Evolutionary conservation across 306 rosid species (phyloP).

Genomic region (Castanospermum australe): DNA sequence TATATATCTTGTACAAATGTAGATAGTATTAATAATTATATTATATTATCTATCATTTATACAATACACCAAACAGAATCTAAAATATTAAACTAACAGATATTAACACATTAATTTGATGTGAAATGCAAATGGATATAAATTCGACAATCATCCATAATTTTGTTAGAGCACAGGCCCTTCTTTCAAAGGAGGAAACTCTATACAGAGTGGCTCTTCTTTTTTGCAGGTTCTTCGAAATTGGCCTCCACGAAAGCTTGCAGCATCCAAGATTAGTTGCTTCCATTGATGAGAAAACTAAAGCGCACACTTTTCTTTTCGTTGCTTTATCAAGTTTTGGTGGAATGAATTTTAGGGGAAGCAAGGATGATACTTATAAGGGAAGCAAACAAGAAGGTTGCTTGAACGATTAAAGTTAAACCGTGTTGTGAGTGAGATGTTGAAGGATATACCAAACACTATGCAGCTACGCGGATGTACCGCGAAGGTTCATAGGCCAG

Average conservation of each 20-base stretch:
- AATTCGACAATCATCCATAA: no score
- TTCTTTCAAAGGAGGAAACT: no score
- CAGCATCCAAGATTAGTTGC: neutral
- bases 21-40: no score
- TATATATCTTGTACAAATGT: no score
- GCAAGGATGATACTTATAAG: neutral
- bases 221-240: neutral
- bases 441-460: neutral
- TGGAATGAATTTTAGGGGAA: neutral
- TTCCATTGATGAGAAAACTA: slow-evolving; percentile 15
- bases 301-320: neutral
- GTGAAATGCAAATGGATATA: no score
- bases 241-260: neutral
- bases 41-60: no score
- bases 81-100: no score
- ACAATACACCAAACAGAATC: no score
- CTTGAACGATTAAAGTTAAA: neutral
- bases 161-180: no score
- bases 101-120: no score
- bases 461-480: neutral
- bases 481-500: neutral
- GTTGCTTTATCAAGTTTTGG: neutral
- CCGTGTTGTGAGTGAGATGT: neutral
- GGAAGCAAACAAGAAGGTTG: neutral
- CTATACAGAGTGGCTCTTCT: no score